These are phyloP conservation scores for Eimeria brunetti DNA, from an alignment of 169 alveolate species.

Conservation along the genomic window DNA sequence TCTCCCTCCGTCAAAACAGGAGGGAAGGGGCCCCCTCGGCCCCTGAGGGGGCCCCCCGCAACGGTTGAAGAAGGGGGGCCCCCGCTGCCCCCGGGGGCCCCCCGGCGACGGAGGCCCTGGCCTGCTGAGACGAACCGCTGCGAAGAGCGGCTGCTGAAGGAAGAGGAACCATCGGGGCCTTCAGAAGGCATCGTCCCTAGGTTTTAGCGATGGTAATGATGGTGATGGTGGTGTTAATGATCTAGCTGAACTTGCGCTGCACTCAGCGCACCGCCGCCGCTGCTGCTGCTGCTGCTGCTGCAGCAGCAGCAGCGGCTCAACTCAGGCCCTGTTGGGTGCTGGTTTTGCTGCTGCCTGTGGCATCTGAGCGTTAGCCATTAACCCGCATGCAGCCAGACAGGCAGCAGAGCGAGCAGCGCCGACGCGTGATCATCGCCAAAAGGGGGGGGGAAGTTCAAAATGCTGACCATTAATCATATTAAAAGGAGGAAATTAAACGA, in stretches of 20 bases:
- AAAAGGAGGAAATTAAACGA: too few relatives aligned
- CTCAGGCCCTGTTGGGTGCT: too few relatives aligned
- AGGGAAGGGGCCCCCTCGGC: neutral
- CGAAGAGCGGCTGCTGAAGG: neutral
- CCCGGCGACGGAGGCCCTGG: neutral
- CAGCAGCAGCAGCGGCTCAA: too few relatives aligned
- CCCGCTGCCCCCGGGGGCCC: neutral
- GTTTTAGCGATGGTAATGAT: too few relatives aligned
- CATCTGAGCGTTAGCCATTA: neutral
- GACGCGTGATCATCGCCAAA: neutral
- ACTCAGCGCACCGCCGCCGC: too few relatives aligned
- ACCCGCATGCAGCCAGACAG: neutral
- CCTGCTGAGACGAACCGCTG: neutral
- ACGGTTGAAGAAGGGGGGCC: constrained; percentile 1
- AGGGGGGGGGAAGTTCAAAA: too few relatives aligned
- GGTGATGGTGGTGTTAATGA: too few relatives aligned
- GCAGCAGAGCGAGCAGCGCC: neutral
- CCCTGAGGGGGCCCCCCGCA: neutral
- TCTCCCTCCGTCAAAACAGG: neutral
- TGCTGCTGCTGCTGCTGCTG: too few relatives aligned
- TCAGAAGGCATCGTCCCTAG: neutral
- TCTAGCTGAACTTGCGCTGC: too few relatives aligned
- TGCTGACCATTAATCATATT: too few relatives aligned
- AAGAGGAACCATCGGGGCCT: neutral
- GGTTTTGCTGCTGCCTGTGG: too few relatives aligned